Evolutionary conservation across 192 early-diverging fungal genomes (phyloP).

Genomic region (Spizellomyces sp.): DNA sequence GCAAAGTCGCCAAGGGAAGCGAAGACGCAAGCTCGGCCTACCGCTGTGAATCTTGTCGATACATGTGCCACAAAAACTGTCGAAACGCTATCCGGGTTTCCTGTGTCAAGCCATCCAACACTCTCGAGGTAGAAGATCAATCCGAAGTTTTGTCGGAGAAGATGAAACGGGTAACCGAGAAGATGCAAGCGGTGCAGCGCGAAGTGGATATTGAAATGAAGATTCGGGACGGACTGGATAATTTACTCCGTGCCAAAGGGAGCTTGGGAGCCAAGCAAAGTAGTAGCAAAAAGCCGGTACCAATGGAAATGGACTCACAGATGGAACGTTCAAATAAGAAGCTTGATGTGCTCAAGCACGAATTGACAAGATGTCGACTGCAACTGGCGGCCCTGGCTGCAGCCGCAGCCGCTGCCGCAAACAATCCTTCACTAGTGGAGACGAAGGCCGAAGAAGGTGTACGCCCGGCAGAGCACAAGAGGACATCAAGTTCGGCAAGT

Average conservation of each 20-base stretch:
- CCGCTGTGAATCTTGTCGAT: conserved; percentile 56
- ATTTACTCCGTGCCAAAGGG: conserved; percentile 44
- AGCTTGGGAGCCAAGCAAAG: not conserved
- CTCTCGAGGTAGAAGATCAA: conserved; percentile 35
- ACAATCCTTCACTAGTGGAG: not conserved
- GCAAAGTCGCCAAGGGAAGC: conserved; percentile 6
- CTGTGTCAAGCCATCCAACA: conserved; percentile 38
- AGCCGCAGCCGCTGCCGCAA: conserved; percentile 23
- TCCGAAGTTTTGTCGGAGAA: conserved; percentile 47
- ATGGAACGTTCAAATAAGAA: conserved; percentile 40
- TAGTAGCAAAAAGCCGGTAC: conserved; percentile 9
- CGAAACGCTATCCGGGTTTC: conserved; percentile 43
- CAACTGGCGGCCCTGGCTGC: conserved; percentile 42
- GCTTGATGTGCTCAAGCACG: conserved; percentile 51
- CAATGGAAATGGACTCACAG: conserved; percentile 43
- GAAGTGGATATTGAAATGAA: conserved; percentile 62
- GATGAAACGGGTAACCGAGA: conserved; percentile 42
- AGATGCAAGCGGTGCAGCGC: conserved; percentile 52
- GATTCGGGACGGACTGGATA: conserved; percentile 56
- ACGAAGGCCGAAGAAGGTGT: conserved; percentile 2
- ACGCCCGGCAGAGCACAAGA: conserved; percentile 3
- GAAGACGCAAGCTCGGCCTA: conserved; percentile 37
- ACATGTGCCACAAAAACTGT: conserved; percentile 54
- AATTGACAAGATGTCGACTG: conserved; percentile 47
- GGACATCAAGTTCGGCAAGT: conserved; percentile 12